phyloP scores from a whole-genome alignment of 2,329 filamentous ascomycete genomes.

The Curvularia sp. region DNA sequence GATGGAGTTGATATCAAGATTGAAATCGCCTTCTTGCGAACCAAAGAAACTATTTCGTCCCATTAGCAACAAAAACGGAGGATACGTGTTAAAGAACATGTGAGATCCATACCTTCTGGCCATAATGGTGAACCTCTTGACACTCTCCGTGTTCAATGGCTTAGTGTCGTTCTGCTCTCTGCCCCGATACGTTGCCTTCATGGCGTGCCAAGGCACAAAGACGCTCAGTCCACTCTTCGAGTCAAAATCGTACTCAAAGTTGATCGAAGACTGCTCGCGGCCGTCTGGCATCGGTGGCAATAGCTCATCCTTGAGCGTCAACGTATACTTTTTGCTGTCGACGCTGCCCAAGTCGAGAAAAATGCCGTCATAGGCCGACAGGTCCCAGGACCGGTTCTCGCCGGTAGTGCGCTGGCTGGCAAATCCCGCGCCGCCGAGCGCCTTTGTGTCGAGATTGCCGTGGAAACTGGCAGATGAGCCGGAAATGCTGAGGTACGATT shows the following conservation, averaged over 20 bases:
- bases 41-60: slow-evolving; percentile 72
- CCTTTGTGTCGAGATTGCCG: slow-evolving; percentile 74
- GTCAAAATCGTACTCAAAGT: slow-evolving; percentile 68
- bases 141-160: slow-evolving; percentile 64
- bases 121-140: slow-evolving; percentile 78
- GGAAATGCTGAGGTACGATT: slow-evolving; percentile 59
- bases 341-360: slow-evolving; percentile 60
- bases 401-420: slow-evolving; percentile 74
- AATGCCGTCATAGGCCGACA: slow-evolving; percentile 69
- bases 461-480: slow-evolving; percentile 62
- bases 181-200: slow-evolving; percentile 78
- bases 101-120: slow-evolving; percentile 70
- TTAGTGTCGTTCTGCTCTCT: slow-evolving; percentile 66
- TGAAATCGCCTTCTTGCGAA: slow-evolving; percentile 73
- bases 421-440: slow-evolving; percentile 82
- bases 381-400: slow-evolving; percentile 67
- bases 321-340: slow-evolving; percentile 74
- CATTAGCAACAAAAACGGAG: slow-evolving; percentile 24
- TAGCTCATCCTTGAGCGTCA: slow-evolving; percentile 76
- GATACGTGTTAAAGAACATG: background rate
- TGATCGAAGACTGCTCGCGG: slow-evolving; percentile 73
- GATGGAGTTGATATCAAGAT: slow-evolving; percentile 63
- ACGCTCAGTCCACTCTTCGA: slow-evolving; percentile 46
- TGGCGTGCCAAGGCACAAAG: slow-evolving; percentile 68
- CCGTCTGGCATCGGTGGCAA: slow-evolving; percentile 66